phyloP scores from a whole-genome alignment of 108 stramenopile species.

The Cylindrotheca fusiformis region DNA sequence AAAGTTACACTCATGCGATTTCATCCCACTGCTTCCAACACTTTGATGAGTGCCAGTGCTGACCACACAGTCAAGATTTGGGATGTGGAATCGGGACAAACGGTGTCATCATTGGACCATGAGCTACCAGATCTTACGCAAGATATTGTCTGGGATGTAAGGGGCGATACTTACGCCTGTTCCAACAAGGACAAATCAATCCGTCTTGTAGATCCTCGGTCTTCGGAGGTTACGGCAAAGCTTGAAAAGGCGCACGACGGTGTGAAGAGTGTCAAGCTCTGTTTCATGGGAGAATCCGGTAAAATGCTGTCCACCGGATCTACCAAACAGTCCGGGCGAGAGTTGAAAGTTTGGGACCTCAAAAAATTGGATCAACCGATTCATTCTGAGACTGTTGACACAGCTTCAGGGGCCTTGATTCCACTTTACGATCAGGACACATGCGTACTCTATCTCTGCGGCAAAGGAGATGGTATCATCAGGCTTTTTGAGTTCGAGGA shows the following conservation, averaged over 20 bases:
- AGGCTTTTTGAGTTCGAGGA: conserved; percentile 95
- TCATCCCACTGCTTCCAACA: conserved; percentile 93
- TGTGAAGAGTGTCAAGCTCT: conserved; percentile 85
- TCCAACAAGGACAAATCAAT: conserved; percentile 96
- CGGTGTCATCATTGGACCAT: conserved; percentile 47
- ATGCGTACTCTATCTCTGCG: conserved; percentile 93
- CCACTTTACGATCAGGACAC: conserved; percentile 96
- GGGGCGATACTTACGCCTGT: conserved; percentile 85
- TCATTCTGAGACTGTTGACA: conserved; percentile 87
- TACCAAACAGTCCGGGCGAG: conserved; percentile 86
- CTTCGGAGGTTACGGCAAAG: conserved; percentile 40
- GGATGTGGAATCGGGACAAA: conserved; percentile 89
- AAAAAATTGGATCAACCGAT: conserved; percentile 75
- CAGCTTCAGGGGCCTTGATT: conserved; percentile 95
- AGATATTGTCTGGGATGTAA: conserved; percentile 94
- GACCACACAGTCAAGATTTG: conserved; percentile 95
- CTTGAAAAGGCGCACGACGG: conserved; percentile 91
- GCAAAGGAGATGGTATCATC: conserved; percentile 99
- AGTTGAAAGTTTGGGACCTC: conserved; percentile 99
- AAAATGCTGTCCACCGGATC: conserved; percentile 93
- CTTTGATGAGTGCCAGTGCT: conserved; percentile 75
- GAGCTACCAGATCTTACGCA: conserved; percentile 88
- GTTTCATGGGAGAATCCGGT: conserved; percentile 81
- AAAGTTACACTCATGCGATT: conserved; percentile 92
- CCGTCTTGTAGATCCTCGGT: conserved; percentile 88